A percentile compares a stretch with the other conserved stretches of the same genome.
phyloP scores from a whole-genome alignment of 2,329 filamentous ascomycete species.

The Rhynchosporium secalis region DNA sequence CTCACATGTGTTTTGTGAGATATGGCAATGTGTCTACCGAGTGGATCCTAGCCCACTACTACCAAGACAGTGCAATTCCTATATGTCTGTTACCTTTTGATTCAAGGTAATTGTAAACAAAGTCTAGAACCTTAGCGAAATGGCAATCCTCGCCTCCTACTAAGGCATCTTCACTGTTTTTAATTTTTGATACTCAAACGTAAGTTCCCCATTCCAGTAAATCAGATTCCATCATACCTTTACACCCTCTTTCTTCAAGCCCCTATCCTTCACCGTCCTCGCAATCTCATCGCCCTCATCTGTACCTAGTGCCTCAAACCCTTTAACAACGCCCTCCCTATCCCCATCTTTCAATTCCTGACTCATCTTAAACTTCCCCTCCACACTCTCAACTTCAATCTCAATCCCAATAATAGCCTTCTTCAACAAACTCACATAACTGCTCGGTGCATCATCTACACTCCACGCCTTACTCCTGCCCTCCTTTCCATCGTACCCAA shows the following conservation, averaged over 20 bases:
- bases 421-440: constrained; percentile 57
- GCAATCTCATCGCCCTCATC: constrained; percentile 19
- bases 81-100: no score
- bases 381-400: constrained; percentile 54
- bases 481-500: constrained; percentile 52
- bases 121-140: no score
- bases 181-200: background rate
- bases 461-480: constrained; percentile 50
- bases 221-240: background rate
- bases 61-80: no score
- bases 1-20: no score
- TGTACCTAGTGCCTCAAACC: constrained; percentile 50
- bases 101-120: no score
- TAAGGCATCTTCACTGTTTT: no score
- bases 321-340: constrained; percentile 55
- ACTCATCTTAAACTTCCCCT: constrained; percentile 68
- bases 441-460: constrained; percentile 56
- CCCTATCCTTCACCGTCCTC: constrained; percentile 21
- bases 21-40: no score
- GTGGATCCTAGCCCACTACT: no score
- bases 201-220: background rate
- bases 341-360: constrained; percentile 58
- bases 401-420: constrained; percentile 63
- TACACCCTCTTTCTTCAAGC: constrained; percentile 8
- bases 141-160: no score